phyloP scores from a whole-genome alignment of 306 rosid species.

The Hylodesmum podocarpum region DNA sequence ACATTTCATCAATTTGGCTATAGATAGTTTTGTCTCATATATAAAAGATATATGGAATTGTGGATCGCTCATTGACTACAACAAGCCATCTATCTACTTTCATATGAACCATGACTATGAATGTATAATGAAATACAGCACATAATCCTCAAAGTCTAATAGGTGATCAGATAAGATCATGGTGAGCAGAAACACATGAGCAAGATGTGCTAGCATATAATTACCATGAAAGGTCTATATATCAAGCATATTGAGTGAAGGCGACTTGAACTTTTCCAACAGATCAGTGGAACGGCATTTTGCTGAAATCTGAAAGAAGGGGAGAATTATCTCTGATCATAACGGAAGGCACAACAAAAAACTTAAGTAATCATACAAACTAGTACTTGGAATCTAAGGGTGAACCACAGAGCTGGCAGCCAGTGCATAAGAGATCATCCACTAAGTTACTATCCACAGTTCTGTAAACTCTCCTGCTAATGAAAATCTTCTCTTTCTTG shows the following conservation, averaged over 20 bases:
- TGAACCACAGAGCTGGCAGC: conserved; percentile 79
- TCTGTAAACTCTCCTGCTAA: conserved; percentile 54
- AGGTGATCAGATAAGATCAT: not conserved
- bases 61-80: not conserved
- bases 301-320: conserved; percentile 38
- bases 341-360: conserved; percentile 4
- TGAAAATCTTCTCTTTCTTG: conserved; percentile 56
- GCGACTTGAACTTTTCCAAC: conserved; percentile 62
- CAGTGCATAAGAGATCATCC: conserved; percentile 70
- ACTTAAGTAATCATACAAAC: conserved; percentile 7
- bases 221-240: conserved; percentile 88
- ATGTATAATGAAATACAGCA: conserved; percentile 6
- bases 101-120: not conserved
- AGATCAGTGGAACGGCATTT: conserved; percentile 46
- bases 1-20: conserved; percentile 8
- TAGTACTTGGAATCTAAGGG: conserved; percentile 57
- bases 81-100: conserved; percentile 14
- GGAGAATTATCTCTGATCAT: conserved; percentile 22
- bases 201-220: conserved; percentile 3
- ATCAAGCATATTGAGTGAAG: conserved; percentile 60
- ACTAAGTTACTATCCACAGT: conserved; percentile 45
- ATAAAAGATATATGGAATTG: not conserved
- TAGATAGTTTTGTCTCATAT: not conserved
- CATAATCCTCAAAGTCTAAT: not conserved
- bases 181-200: conserved; percentile 20